Evolutionary conservation across 1,284 basidiomycete genomes (phyloP).

Genomic region (Ustilago curta): DNA sequence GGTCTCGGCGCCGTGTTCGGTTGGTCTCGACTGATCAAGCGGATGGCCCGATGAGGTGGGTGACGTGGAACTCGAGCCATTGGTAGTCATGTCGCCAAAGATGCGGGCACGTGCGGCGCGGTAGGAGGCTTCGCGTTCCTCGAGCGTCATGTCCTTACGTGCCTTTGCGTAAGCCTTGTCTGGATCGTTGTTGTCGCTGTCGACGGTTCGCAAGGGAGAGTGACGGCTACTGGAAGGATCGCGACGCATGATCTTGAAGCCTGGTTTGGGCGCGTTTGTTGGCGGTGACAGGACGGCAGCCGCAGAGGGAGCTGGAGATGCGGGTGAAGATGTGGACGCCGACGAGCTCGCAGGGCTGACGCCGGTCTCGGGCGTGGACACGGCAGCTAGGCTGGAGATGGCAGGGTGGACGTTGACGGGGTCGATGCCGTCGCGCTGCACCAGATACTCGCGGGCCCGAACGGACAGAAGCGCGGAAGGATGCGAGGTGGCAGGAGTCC

Average conservation of each 20-base stretch:
- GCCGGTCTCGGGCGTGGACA: not conserved
- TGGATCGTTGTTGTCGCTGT: conserved; percentile 27
- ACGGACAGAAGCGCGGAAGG: conserved; percentile 34
- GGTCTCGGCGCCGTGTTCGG: not conserved
- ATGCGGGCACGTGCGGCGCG: conserved; percentile 59
- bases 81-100: conserved; percentile 43
- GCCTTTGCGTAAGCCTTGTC: conserved; percentile 30
- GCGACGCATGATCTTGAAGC: conserved; percentile 55
- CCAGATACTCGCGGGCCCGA: conserved; percentile 26
- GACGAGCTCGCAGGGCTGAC: conserved; percentile 8
- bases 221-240: conserved; percentile 38
- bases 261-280: conserved; percentile 16
- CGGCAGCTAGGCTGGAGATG: not conserved
- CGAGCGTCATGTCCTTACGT: conserved; percentile 61
- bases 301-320: conserved; percentile 9
- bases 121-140: conserved; percentile 61
- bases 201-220: conserved; percentile 15
- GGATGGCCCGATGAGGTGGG: conserved; percentile 23
- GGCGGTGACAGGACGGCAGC: conserved; percentile 5
- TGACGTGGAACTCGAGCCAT: conserved; percentile 12
- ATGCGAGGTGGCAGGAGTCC: conserved; percentile 23
- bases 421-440: conserved; percentile 26
- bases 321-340: conserved; percentile 15
- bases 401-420: conserved; percentile 12
- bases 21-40: conserved; percentile 13